phyloP scores from a whole-genome alignment of 208 protist species.

The Lotmaria passim region DNA sequence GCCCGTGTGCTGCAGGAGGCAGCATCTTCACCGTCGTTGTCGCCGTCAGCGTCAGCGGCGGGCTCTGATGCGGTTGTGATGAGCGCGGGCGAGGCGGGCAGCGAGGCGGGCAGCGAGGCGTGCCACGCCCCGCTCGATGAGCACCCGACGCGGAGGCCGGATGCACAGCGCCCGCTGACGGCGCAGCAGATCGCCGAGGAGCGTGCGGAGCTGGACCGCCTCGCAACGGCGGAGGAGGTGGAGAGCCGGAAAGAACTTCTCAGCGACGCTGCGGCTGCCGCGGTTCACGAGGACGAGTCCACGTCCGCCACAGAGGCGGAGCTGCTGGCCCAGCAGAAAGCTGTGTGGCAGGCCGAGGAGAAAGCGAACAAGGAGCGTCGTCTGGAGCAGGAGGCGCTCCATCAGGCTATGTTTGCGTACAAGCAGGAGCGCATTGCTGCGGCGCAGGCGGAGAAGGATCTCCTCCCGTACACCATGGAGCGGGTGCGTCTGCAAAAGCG shows the following conservation, averaged over 20 bases:
- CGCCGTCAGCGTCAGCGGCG: no score
- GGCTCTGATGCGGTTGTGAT: neutral
- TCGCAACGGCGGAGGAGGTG: neutral
- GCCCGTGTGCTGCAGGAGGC: slow-evolving; percentile 22
- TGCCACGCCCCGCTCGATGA: neutral
- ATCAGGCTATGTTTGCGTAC: slow-evolving; percentile 45
- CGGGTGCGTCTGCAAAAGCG: slow-evolving; percentile 20
- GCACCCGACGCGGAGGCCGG: neutral
- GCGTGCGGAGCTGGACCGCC: slow-evolving; percentile 6
- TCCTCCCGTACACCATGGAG: slow-evolving; percentile 29
- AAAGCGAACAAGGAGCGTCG: slow-evolving; percentile 22
- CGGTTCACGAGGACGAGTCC: neutral
- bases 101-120: neutral
- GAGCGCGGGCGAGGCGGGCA: neutral
- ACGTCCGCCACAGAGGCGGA: neutral
- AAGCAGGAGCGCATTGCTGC: slow-evolving; percentile 53
- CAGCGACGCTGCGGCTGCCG: neutral
- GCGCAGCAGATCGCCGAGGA: slow-evolving; percentile 12
- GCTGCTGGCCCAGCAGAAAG: slow-evolving; percentile 21
- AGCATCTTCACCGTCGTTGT: no score
- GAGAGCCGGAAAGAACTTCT: neutral
- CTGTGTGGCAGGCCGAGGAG: slow-evolving; percentile 27
- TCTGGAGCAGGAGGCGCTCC: slow-evolving; percentile 28
- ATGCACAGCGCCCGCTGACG: neutral
- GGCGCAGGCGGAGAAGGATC: slow-evolving; percentile 38